phyloP scores from a whole-genome alignment of 257 asterid species.

The Coffea canephora region DNA sequence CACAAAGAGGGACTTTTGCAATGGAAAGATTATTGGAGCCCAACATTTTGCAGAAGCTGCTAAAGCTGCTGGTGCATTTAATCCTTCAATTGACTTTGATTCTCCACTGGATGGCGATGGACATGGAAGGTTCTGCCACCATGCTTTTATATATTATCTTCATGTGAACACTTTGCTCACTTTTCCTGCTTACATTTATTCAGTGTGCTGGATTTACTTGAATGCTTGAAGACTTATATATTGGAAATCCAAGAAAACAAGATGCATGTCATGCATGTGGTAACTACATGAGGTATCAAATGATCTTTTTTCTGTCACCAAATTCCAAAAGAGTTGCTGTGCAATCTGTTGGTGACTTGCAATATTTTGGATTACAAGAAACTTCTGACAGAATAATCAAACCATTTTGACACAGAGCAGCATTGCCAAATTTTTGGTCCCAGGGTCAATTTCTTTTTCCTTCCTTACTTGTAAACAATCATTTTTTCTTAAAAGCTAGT shows the following conservation, averaged over 20 bases:
- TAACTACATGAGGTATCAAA: neutral
- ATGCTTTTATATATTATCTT: neutral
- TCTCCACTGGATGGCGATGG: conserved; percentile 98
- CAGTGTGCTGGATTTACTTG: neutral
- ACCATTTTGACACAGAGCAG: neutral
- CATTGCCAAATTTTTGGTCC: neutral
- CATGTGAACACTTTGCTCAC: neutral
- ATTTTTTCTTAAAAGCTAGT: neutral
- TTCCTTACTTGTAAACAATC: neutral
- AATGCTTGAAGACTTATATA: neutral
- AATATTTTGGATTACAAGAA: neutral
- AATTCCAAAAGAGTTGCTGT: neutral
- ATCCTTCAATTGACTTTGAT: conserved; percentile 75
- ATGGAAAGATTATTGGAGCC: conserved; percentile 98
- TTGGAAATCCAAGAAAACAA: neutral
- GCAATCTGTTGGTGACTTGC: neutral
- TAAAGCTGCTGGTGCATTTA: conserved; percentile 85
- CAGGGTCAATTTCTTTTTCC: neutral
- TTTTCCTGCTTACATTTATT: neutral
- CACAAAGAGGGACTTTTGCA: conserved; percentile 76
- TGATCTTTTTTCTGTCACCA: too few species aligned
- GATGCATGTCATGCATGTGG: neutral
- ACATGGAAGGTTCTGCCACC: conserved; percentile 78
- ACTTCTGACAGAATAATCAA: neutral
- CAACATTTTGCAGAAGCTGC: conserved; percentile 99